Conservation (phyloP, 1,284 basidiomycete species). For the Papiliotrema nemorosa region DNA sequence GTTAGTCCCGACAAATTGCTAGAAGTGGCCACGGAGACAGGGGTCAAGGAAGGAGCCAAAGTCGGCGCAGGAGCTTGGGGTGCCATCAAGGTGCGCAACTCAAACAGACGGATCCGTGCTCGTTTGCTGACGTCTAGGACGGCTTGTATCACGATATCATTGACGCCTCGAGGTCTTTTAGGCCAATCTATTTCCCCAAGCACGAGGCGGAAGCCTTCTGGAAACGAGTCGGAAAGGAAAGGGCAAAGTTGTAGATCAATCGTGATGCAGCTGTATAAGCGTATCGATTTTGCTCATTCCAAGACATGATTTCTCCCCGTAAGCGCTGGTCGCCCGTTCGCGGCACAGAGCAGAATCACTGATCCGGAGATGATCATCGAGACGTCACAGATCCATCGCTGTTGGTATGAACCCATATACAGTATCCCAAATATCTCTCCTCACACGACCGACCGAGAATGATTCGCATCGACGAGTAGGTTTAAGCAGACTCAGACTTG, state of each 20-base stretch:
- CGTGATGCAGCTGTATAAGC: too few species aligned
- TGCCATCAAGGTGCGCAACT: conserved; percentile 53
- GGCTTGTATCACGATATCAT: conserved; percentile 51
- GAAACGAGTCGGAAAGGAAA: conserved; percentile 21
- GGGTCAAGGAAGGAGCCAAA: conserved; percentile 45
- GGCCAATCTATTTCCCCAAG: conserved; percentile 17
- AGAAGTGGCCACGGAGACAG: conserved; percentile 49
- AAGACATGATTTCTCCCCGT: too few species aligned
- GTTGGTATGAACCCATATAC: too few species aligned
- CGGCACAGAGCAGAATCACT: too few species aligned
- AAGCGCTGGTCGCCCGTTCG: too few species aligned
- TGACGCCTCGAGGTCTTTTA: conserved; percentile 40
- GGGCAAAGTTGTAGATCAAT: conserved; percentile 18
- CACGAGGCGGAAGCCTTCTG: conserved; percentile 33
- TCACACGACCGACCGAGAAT: too few species aligned
- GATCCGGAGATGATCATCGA: too few species aligned
- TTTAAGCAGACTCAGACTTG: conserved; percentile 47
- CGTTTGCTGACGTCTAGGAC: conserved; percentile 38
- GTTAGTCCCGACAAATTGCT: conserved; percentile 60
- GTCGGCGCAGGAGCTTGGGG: conserved; percentile 54
- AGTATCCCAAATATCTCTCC: too few species aligned
- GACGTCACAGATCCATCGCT: too few species aligned
- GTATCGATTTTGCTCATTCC: too few species aligned
- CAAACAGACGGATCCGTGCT: background rate
- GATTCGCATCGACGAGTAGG: too few species aligned